These are phyloP conservation scores for Ilex aquifolium DNA, from an alignment of 257 asterid genomes.

Conservation along the genomic window DNA sequence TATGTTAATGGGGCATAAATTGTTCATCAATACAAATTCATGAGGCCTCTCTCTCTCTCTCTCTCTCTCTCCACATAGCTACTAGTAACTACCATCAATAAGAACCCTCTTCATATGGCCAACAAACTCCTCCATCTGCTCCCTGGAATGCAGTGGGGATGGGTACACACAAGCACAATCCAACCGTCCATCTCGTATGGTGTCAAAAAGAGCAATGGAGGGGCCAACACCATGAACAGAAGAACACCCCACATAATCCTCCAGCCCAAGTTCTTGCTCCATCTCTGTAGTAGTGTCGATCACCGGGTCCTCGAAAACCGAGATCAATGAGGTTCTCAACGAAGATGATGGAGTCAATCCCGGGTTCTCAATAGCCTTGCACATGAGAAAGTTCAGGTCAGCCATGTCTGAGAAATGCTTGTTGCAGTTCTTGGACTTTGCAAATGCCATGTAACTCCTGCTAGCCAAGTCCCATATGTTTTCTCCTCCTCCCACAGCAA, in stretches of 20 bases:
- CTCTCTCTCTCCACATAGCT: too few relatives aligned
- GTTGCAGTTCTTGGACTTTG: constrained; percentile 34
- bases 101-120: constrained; percentile 38
- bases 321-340: constrained; percentile 41
- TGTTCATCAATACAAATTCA: too few relatives aligned
- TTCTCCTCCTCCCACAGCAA: constrained; percentile 35
- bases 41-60: too few relatives aligned
- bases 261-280: constrained; percentile 36
- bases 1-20: too few relatives aligned
- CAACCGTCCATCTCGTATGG: constrained; percentile 47
- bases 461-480: constrained; percentile 51
- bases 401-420: constrained; percentile 65
- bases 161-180: constrained; percentile 70
- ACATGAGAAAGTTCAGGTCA: constrained; percentile 61
- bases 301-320: constrained; percentile 73
- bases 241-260: constrained; percentile 66
- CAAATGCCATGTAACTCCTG: constrained; percentile 28
- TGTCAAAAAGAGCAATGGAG: constrained; percentile 61
- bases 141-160: constrained; percentile 66
- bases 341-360: constrained; percentile 51
- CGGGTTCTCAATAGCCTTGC: constrained; percentile 61
- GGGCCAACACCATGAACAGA: constrained; percentile 70
- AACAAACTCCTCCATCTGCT: constrained; percentile 44
- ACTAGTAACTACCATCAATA: constrained; percentile 18
- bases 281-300: constrained; percentile 24